A percentile compares a stretch with the other conserved stretches of the same genome.
Conservation (phyloP, 1,284 basidiomycete genomes). For the Tetrapyrgos nigripes region DNA sequence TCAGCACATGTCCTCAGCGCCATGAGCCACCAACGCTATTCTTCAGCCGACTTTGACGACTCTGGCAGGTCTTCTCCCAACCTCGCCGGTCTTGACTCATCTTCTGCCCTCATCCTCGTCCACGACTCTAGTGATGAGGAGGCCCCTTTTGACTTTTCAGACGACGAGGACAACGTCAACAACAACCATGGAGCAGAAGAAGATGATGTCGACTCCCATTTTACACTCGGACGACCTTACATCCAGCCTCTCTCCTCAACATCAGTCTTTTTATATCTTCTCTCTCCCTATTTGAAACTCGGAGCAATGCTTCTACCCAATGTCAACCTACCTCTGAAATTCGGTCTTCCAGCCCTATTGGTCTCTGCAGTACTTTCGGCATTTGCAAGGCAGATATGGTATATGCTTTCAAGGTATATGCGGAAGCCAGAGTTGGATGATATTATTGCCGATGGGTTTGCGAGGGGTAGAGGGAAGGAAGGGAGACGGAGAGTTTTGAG, state of each 20-base stretch:
- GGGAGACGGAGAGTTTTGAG: slow-evolving; percentile 39
- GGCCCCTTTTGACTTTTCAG: slow-evolving; percentile 10
- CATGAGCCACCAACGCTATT: slow-evolving; percentile 1
- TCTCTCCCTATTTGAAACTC: slow-evolving; percentile 71
- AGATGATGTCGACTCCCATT: slow-evolving; percentile 49
- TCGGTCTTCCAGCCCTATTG: slow-evolving; percentile 56
- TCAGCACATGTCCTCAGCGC: background rate
- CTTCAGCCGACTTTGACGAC: slow-evolving; percentile 6
- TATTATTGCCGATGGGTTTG: slow-evolving; percentile 65
- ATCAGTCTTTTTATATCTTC: slow-evolving; percentile 71
- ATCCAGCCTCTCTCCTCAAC: slow-evolving; percentile 60
- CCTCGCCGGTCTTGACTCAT: slow-evolving; percentile 34
- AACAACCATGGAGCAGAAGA: slow-evolving; percentile 60
- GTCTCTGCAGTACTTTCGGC: slow-evolving; percentile 62
- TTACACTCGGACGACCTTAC: slow-evolving; percentile 50
- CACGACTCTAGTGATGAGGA: slow-evolving; percentile 33
- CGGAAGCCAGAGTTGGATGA: slow-evolving; percentile 68
- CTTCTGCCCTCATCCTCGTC: slow-evolving; percentile 66
- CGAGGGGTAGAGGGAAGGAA: slow-evolving; percentile 56
- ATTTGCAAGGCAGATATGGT: slow-evolving; percentile 73
- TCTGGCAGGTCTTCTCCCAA: slow-evolving; percentile 21
- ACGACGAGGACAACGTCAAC: slow-evolving; percentile 51
- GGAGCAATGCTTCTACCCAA: slow-evolving; percentile 67
- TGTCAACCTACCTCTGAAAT: slow-evolving; percentile 51
- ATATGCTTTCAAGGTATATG: slow-evolving; percentile 73